A percentile compares a stretch with the other conserved stretches of the same genome.
phyloP scores from a whole-genome alignment of 1,284 basidiomycete genomes.

The Peniophora sp. region DNA sequence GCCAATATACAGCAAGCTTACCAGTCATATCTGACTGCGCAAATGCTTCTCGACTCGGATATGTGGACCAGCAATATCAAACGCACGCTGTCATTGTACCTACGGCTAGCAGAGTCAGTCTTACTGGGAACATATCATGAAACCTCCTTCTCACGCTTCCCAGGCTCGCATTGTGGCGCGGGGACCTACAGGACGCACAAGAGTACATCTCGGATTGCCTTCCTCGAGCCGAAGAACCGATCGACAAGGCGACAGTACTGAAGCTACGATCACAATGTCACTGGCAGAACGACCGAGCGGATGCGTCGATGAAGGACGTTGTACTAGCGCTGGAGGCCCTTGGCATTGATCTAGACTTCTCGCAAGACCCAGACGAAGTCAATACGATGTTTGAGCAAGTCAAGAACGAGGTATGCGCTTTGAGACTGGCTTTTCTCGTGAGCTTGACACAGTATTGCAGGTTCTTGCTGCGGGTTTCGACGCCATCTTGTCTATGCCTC shows the following conservation, averaged over 20 bases:
- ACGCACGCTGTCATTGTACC: constrained; percentile 42
- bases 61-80: constrained; percentile 43
- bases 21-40: constrained; percentile 50
- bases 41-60: constrained; percentile 41
- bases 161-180: constrained; percentile 59
- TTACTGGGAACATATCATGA: background rate
- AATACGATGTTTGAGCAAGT: constrained; percentile 59
- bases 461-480: constrained; percentile 62
- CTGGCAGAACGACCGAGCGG: constrained; percentile 49
- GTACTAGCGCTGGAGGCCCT: constrained; percentile 51
- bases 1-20: constrained; percentile 50
- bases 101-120: constrained; percentile 54
- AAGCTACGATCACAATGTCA: constrained; percentile 54
- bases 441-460: too few relatives aligned
- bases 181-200: constrained; percentile 45
- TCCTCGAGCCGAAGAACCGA: constrained; percentile 34
- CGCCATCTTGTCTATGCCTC: constrained; percentile 53
- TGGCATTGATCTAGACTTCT: constrained; percentile 49
- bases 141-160: background rate
- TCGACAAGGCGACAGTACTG: constrained; percentile 50
- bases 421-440: too few relatives aligned
- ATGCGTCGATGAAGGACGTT: constrained; percentile 49
- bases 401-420: constrained; percentile 38
- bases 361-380: constrained; percentile 44
- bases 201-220: constrained; percentile 45